These are phyloP conservation scores for Yamadazyma songkhlaensis DNA, from an alignment of 1,139 yeast species.

Conservation along the genomic window DNA sequence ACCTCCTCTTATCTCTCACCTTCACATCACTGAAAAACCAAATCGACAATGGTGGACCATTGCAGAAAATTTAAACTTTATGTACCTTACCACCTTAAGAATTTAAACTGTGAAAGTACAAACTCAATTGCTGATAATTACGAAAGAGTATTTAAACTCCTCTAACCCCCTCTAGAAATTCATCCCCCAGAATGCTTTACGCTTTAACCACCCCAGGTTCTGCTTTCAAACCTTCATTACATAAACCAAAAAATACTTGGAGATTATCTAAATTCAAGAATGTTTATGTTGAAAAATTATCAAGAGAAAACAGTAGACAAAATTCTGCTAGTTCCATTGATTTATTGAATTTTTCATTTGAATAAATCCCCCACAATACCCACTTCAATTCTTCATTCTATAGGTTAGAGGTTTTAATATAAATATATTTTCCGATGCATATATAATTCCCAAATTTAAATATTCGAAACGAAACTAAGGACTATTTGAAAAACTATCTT, in stretches of 20 bases:
- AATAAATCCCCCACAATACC: neutral
- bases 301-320: slow-evolving; percentile 7
- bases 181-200: slow-evolving; percentile 24
- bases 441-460: neutral
- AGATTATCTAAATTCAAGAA: slow-evolving; percentile 36
- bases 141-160: no score
- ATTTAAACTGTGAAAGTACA: no score
- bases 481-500: slow-evolving; percentile 18
- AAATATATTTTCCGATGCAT: slow-evolving; percentile 1
- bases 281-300: slow-evolving; percentile 17
- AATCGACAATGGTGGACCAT: no score
- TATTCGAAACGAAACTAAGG: neutral
- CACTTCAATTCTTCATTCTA: no score
- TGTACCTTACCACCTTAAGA: no score
- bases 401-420: no score
- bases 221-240: slow-evolving; percentile 38
- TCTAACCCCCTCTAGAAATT: no score
- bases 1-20: no score
- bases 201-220: slow-evolving; percentile 42
- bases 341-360: slow-evolving; percentile 5
- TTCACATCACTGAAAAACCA: no score
- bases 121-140: no score
- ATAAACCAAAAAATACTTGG: slow-evolving; percentile 34
- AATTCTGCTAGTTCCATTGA: slow-evolving; percentile 4
- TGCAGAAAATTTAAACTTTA: no score